Percentiles rank a stretch among this genome's conserved stretches.
phyloP scores from a whole-genome alignment of 2,329 filamentous ascomycete species.

The Penicillium sp. region DNA sequence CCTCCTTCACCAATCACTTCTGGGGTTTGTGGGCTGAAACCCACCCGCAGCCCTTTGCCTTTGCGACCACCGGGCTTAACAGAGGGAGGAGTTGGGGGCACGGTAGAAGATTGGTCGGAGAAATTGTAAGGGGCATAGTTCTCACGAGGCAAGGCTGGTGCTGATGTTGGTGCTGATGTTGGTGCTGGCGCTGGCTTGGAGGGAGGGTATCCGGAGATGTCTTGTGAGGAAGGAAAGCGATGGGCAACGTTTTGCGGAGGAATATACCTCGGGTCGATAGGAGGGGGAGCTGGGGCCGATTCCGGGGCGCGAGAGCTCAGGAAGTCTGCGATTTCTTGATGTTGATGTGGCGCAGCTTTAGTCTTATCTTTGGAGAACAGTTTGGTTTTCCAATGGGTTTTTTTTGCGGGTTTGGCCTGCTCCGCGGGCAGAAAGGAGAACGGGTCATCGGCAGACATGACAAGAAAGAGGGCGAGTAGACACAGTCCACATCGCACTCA shows the following conservation, averaged over 20 bases:
- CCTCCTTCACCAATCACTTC: constrained; percentile 89
- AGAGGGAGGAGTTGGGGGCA: constrained; percentile 10
- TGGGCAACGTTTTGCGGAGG: constrained; percentile 38
- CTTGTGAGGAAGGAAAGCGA: constrained; percentile 35
- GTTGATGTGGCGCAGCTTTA: constrained; percentile 39
- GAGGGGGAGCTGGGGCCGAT: constrained; percentile 18
- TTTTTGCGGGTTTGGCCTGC: constrained; percentile 37
- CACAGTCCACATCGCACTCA: constrained; percentile 41
- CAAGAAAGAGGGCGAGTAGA: constrained; percentile 22
- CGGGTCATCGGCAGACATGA: constrained; percentile 40
- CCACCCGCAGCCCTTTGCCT: constrained; percentile 70
- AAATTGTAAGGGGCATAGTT: constrained; percentile 22
- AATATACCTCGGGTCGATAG: constrained; percentile 31
- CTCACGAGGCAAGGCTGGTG: constrained; percentile 22
- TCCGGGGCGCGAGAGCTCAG: constrained; percentile 43
- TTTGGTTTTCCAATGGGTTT: constrained; percentile 51
- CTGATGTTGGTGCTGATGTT: constrained; percentile 14
- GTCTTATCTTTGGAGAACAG: constrained; percentile 48
- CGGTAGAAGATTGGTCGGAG: constrained; percentile 9
- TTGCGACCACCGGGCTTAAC: constrained; percentile 39
- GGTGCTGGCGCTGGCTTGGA: not conserved
- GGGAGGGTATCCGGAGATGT: constrained; percentile 22
- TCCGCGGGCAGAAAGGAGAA: constrained; percentile 36
- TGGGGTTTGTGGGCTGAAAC: constrained; percentile 70
- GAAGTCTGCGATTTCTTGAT: constrained; percentile 56